Evolutionary conservation across 495 filamentous ascomycete genomes (phyloP), one percentile per base, ranked within the genome.

Genomic region (Annulohypoxylon maeteangense): DNA sequence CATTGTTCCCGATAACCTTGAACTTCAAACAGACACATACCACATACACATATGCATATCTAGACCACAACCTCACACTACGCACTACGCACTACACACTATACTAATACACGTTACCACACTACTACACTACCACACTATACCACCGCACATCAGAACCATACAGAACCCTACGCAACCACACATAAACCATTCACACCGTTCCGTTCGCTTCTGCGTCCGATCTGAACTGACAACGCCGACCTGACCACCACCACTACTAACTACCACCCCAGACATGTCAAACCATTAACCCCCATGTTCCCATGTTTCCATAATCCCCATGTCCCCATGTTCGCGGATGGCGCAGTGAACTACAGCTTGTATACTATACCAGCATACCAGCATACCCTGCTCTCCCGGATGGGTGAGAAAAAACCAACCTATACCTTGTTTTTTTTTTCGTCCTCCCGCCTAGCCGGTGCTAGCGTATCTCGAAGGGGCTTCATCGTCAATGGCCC

Each of bases 151-250:
- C 18, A 53, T 16, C n/a, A 53, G 20, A 53, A 53, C 48, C 11
- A 31, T 25, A 51, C 47, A 53, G 14, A 53, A 53, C 48, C 23
- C 22, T 31, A 53, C 48, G 23, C 48, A 53, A 53, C 48, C 48
- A 53, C 48, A 53, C 27, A 34, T 20, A 32, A 51, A 23, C 47
- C 14, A n/a, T 32, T 7, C 61, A 55, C 27, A 61, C 23, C 29
- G 65, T 61, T 69, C 61, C 66, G 56, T 67, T 73, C 64, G 42
- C 66, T 74, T 74, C 48, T 72, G 51, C 70, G 67, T 74, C 54
- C 68, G 62, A 75, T 75, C 75, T 75, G 23, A 74, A 63, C 48
- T 65, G 58, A 67, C 63, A 67, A 63, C 58, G 67, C 63, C 58
- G 67, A 42, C 42, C 22, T 44, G 63, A 54, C 40, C 67, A 63